These are phyloP conservation scores for Trichomonascaceae sp. DNA, from an alignment of 1,139 yeast genomes.

Conservation along the genomic window DNA sequence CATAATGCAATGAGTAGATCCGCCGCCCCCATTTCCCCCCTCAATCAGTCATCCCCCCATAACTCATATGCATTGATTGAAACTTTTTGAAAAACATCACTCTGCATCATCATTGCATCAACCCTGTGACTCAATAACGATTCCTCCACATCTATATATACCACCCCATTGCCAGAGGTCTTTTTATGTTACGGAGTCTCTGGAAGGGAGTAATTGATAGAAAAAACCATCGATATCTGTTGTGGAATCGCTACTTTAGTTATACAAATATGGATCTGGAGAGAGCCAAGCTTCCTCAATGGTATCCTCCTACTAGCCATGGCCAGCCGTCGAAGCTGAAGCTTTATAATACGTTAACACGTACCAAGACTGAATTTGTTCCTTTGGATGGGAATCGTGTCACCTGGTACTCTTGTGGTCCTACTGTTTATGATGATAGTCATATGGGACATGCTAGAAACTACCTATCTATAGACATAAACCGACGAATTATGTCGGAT, in stretches of 20 bases:
- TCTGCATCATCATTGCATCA: background rate
- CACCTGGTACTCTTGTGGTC: slow-evolving; percentile 98
- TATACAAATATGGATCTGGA: background rate
- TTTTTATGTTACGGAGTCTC: background rate
- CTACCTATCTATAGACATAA: slow-evolving; percentile 89
- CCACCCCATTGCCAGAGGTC: background rate
- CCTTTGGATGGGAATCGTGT: slow-evolving; percentile 58
- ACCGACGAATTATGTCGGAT: slow-evolving; percentile 79
- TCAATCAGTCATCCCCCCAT: background rate
- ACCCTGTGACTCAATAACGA: background rate
- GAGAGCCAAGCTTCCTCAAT: slow-evolving; percentile 16
- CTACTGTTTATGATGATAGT: slow-evolving; percentile 94
- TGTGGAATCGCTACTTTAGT: background rate
- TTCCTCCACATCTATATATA: background rate
- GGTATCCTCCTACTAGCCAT: slow-evolving; percentile 19
- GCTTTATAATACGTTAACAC: slow-evolving; percentile 76
- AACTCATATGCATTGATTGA: background rate
- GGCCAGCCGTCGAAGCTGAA: slow-evolving; percentile 32
- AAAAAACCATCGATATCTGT: background rate
- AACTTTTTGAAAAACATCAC: background rate
- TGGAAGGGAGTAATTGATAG: background rate
- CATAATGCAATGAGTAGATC: too few relatives aligned
- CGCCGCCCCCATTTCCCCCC: background rate
- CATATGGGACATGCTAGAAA: slow-evolving; percentile 99
- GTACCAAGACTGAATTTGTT: slow-evolving; percentile 68